A percentile compares a stretch with the other conserved stretches of the same genome.
Evolutionary conservation across 257 asterid genomes (phyloP).

Genomic region (Nicotiana sylvestris): DNA sequence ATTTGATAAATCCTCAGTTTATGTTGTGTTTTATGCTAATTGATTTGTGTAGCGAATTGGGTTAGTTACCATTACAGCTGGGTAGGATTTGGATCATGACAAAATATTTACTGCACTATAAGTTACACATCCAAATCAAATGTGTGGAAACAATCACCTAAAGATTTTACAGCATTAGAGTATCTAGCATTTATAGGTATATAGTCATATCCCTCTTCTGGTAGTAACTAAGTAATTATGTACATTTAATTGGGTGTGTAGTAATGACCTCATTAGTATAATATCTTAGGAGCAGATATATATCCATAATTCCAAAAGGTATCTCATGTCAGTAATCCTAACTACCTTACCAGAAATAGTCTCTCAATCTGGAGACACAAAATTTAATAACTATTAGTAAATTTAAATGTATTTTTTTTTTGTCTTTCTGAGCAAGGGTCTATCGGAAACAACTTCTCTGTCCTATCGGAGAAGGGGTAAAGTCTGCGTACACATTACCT

Average conservation of each 20-base stretch:
- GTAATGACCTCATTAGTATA: neutral
- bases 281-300: neutral
- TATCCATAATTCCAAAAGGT: neutral
- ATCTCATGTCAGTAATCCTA: neutral
- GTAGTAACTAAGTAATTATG: neutral
- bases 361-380: neutral
- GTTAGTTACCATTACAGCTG: accelerated
- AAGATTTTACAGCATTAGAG: neutral
- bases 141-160: constrained; percentile 16
- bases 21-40: too few species aligned
- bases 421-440: too few species aligned
- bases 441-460: too few species aligned
- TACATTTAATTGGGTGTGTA: neutral
- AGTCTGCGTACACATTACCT: too few species aligned
- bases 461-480: too few species aligned
- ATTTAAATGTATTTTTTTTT: too few species aligned
- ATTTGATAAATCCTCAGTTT: too few species aligned
- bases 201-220: neutral
- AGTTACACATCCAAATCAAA: neutral
- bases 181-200: too few species aligned
- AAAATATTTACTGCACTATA: neutral
- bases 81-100: accelerated
- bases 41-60: too few species aligned
- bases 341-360: neutral
- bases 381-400: neutral